Evolutionary conservation across 169 alveolate genomes (phyloP), one percentile per base, ranked within the genome.

Genomic region (Miamiensis avidus): DNA sequence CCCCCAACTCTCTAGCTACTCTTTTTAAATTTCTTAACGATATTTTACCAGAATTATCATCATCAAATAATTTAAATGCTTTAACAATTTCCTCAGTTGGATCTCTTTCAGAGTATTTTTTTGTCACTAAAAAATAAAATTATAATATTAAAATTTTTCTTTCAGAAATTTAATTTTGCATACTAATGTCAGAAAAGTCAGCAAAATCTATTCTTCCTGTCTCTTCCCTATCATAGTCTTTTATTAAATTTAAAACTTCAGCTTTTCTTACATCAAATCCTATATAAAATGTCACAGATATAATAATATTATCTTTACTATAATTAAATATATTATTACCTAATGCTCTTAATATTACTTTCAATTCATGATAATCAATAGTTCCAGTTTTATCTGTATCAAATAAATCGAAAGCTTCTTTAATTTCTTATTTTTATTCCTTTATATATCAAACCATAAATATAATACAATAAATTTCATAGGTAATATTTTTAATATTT

Each of bases 1-100:
- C 99, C 72, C 99, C 99, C 28, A 98, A 96, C 92, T 98, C 99
- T 90, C 97, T 98, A 16, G 99, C 99, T 33, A 98, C 99, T 82
- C 99, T 96, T 86, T 98, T 97, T 78, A 98, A 96, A 82, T 98
- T 98, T 97, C 98, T 92, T 33, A 93, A 89, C 29, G 94, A 85
- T 29, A 94, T 94, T 87, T 94, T 94, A 32, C 97, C 96, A 33
- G 94, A 77, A 69, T 75, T 86, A 81, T 92, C 94, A 75, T 91
- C 94, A 83, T 91, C 94, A 87, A 92, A 92, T 31, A 92, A 77
- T 87, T 88, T 92, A 84, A 92, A 92, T 25, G 94, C 96, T 77
- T 91, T 92, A 1, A 90, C 30, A 34, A 92, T 92, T 76, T 92
- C 96, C 49, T 92, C 96, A n/a, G 88, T 82, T 25, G 96, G 94